Percentiles rank a stretch among this genome's conserved stretches.
These are phyloP conservation scores for Vickermania ingenoplastis DNA, from an alignment of 208 protist species.

Conservation along the genomic window DNA sequence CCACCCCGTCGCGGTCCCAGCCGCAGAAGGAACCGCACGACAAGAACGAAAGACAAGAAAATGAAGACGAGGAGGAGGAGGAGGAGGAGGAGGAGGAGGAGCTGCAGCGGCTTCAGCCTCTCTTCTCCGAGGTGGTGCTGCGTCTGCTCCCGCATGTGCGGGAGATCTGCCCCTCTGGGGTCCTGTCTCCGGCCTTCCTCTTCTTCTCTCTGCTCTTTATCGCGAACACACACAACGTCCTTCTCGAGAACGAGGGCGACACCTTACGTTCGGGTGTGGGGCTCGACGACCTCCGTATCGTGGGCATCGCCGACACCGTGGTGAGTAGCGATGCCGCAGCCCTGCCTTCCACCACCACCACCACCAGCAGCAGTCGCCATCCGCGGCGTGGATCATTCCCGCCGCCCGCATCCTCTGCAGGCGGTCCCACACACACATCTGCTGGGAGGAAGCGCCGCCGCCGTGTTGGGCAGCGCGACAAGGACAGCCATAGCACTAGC, in stretches of 20 bases:
- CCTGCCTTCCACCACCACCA: no score
- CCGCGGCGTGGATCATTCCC: no score
- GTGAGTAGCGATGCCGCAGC: not conserved
- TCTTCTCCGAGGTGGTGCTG: constrained; percentile 64
- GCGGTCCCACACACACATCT: no score
- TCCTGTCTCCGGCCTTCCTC: constrained; percentile 83
- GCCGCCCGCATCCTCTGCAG: no score
- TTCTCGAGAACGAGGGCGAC: constrained; percentile 48
- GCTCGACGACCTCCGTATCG: constrained; percentile 57
- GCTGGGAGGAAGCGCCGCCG: no score
- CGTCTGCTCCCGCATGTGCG: constrained; percentile 51
- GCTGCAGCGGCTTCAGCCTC: constrained; percentile 8
- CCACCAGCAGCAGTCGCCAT: not conserved
- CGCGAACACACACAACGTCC: constrained; percentile 80
- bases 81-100: constrained; percentile 2
- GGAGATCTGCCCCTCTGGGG: constrained; percentile 59
- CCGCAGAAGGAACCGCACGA: not conserved
- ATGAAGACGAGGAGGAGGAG: not conserved
- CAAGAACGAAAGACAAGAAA: not conserved
- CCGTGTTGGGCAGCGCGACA: no score
- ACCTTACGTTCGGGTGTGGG: no score
- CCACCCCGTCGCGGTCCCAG: no score
- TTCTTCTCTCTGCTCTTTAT: constrained; percentile 89
- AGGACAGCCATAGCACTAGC: no score
- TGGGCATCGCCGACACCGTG: constrained; percentile 30